Percentiles rank a stretch among this genome's conserved stretches.
Evolutionary conservation across 176 grass and related monocot species (phyloP).

Genomic region (Secale cereale): DNA sequence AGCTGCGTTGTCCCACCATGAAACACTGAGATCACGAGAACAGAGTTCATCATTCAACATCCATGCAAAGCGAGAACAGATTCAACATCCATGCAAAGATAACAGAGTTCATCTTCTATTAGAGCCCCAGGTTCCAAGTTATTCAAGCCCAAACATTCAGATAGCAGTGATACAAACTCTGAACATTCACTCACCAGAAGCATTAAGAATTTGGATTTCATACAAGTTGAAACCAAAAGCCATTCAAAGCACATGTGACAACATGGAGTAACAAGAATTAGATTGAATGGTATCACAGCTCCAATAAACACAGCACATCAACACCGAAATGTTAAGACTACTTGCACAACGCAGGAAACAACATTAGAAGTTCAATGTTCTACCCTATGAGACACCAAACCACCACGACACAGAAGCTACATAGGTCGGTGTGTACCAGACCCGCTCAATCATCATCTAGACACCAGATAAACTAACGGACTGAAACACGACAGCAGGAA

Average conservation of each 20-base stretch:
- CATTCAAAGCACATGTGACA: background rate
- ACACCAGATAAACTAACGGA: slow-evolving; percentile 35
- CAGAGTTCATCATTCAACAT: no score
- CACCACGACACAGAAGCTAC: slow-evolving; percentile 30
- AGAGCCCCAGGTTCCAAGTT: no score
- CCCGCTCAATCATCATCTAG: slow-evolving; percentile 39
- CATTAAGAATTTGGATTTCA: background rate
- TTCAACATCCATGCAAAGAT: no score
- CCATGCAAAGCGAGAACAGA: no score
- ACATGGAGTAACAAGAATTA: slow-evolving; percentile 7
- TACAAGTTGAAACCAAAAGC: background rate
- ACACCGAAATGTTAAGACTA: slow-evolving; percentile 11
- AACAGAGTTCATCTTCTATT: no score
- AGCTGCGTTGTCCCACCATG: background rate
- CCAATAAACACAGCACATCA: slow-evolving; percentile 27
- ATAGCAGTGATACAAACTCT: no score
- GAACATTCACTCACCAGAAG: no score
- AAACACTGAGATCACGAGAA: background rate
- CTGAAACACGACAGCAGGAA: background rate
- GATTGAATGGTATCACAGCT: slow-evolving; percentile 36
- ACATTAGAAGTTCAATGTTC: slow-evolving; percentile 42
- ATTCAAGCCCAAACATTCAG: no score
- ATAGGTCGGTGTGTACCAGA: slow-evolving; percentile 12
- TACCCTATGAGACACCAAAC: slow-evolving; percentile 35
- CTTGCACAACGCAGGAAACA: slow-evolving; percentile 40